Conservation (phyloP, 305 asterid species). For the Lippia alba region DNA sequence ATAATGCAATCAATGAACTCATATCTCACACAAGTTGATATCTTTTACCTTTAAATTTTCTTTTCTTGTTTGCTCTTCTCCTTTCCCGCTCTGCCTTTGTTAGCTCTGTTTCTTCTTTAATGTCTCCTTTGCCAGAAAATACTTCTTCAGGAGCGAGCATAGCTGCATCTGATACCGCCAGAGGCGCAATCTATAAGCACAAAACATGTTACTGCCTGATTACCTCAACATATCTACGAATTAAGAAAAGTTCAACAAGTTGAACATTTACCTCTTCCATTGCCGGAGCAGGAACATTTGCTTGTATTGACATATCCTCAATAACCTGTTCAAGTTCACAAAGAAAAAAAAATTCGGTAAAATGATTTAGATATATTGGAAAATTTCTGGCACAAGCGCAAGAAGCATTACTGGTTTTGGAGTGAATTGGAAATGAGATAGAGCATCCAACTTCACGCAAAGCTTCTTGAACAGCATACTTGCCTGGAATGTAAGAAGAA, state of each 20-base stretch:
- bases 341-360: slow-evolving; percentile 31
- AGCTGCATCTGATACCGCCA: slow-evolving; percentile 95
- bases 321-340: slow-evolving; percentile 59
- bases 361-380: background rate
- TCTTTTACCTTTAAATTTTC: slow-evolving; percentile 74
- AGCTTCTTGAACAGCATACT: slow-evolving; percentile 74
- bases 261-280: slow-evolving; percentile 84
- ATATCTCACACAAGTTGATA: background rate
- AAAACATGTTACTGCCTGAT: slow-evolving; percentile 17
- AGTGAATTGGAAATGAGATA: slow-evolving; percentile 96
- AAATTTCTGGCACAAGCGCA: slow-evolving; percentile 15
- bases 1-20: background rate
- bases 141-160: slow-evolving; percentile 99
- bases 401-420: slow-evolving; percentile 81
- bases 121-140: slow-evolving; percentile 82
- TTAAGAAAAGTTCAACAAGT: background rate
- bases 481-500: slow-evolving; percentile 57
- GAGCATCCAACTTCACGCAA: slow-evolving; percentile 88
- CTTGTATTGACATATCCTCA: slow-evolving; percentile 91
- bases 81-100: slow-evolving; percentile 81
- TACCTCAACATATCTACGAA: background rate
- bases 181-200: slow-evolving; percentile 78
- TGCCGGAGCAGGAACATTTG: slow-evolving; percentile 91
- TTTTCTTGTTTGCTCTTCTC: slow-evolving; percentile 90
- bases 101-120: slow-evolving; percentile 90